These are phyloP conservation scores for Amauroascus niger DNA, from an alignment of 2,329 filamentous ascomycete species.

Conservation along the genomic window DNA sequence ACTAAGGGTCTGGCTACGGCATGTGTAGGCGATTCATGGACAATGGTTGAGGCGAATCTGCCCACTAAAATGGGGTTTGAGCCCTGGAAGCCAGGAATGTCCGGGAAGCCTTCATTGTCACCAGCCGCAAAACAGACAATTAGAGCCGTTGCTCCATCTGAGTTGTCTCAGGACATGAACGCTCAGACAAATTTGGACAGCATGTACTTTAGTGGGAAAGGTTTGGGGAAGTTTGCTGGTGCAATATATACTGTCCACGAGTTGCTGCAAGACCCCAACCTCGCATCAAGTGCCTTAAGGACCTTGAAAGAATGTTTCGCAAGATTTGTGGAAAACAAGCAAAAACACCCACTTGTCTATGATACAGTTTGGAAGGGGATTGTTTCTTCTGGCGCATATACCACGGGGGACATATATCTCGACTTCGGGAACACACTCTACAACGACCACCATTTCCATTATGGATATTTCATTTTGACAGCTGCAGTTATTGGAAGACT, in stretches of 20 bases:
- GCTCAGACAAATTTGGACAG: conserved; percentile 65
- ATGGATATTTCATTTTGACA: conserved; percentile 78
- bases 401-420: conserved; percentile 54
- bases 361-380: conserved; percentile 64
- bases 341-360: conserved; percentile 52
- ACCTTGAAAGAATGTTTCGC: conserved; percentile 58
- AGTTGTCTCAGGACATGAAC: conserved; percentile 68
- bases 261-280: conserved; percentile 48
- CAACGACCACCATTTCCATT: conserved; percentile 55
- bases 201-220: conserved; percentile 90
- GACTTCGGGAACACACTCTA: conserved; percentile 89
- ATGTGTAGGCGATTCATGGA: conserved; percentile 64
- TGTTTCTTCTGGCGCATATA: conserved; percentile 65
- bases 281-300: conserved; percentile 50
- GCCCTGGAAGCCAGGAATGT: conserved; percentile 56
- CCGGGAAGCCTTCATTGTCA: conserved; percentile 34
- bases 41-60: conserved; percentile 63
- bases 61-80: conserved; percentile 65
- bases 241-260: conserved; percentile 58
- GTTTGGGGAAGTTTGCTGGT: conserved; percentile 64
- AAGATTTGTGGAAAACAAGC: conserved; percentile 56
- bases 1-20: conserved; percentile 75
- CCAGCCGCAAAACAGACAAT: conserved; percentile 51
- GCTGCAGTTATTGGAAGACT: conserved; percentile 74
- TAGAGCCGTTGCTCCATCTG: conserved; percentile 53